phyloP scores from a whole-genome alignment of 2,329 filamentous ascomycete species.

The Coniosporium tulheliwenetii region DNA sequence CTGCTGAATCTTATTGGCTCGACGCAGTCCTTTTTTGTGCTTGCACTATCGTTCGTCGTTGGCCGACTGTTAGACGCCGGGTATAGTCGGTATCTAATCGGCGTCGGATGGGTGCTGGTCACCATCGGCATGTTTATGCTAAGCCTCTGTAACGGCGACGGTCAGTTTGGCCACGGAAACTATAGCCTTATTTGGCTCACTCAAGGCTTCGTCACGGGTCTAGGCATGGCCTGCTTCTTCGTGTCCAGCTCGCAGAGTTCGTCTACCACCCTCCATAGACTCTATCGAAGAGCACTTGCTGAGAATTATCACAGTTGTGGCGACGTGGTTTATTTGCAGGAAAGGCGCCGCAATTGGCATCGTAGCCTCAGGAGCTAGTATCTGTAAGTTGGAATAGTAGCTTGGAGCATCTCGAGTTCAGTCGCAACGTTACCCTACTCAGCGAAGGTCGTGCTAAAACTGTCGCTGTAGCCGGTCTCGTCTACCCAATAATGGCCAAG shows the following conservation, averaged over 20 bases:
- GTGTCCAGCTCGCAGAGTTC: constrained; percentile 34
- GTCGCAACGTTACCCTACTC: too few species aligned
- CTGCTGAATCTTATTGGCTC: constrained; percentile 31
- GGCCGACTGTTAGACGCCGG: constrained; percentile 33
- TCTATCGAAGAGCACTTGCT: background rate
- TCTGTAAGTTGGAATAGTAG: constrained; percentile 12
- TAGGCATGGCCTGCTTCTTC: constrained; percentile 38
- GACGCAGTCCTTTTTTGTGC: constrained; percentile 30
- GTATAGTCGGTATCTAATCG: constrained; percentile 22
- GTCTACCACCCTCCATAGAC: constrained; percentile 4
- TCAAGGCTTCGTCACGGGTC: constrained; percentile 29
- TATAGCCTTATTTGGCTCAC: constrained; percentile 29
- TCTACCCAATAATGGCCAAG: constrained; percentile 32
- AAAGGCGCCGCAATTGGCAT: constrained; percentile 33
- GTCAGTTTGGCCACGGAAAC: constrained; percentile 17
- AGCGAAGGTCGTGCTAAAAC: background rate
- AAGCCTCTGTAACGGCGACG: constrained; percentile 23
- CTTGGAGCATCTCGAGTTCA: too few species aligned
- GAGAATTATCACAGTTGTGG: constrained; percentile 21
- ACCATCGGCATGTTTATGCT: constrained; percentile 29
- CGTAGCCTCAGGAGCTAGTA: constrained; percentile 33
- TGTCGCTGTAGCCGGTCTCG: constrained; percentile 17
- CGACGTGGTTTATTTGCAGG: constrained; percentile 32
- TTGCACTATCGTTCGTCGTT: constrained; percentile 28
- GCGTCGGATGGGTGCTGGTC: constrained; percentile 25